Percentiles rank a stretch among this genome's conserved stretches.
phyloP scores from a whole-genome alignment of 768 basidiomycete species.

The Xerocomellus dryophilus region DNA sequence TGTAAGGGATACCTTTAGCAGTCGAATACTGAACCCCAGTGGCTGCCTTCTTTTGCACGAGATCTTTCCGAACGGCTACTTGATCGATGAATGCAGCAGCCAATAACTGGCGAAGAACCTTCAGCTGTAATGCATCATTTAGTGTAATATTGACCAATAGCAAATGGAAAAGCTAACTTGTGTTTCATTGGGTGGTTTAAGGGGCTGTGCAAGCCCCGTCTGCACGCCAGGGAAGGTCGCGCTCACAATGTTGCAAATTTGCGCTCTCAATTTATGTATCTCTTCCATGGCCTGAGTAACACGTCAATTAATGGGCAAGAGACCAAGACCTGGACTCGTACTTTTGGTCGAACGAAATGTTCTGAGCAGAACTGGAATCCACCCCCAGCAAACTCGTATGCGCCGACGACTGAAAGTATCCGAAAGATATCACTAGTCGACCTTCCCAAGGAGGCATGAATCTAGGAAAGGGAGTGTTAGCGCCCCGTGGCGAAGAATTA shows the following conservation, averaged over 20 bases:
- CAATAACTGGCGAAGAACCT: conserved; percentile 83
- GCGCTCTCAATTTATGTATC: conserved; percentile 90
- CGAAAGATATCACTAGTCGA: conserved; percentile 84
- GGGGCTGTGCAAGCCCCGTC: conserved; percentile 56
- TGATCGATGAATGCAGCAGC: conserved; percentile 93
- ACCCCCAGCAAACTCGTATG: conserved; percentile 89
- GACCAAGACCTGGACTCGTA: conserved; percentile 30
- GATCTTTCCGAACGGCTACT: conserved; percentile 87
- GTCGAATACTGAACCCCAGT: conserved; percentile 70
- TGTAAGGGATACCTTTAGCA: conserved; percentile 79
- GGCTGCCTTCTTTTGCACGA: conserved; percentile 55
- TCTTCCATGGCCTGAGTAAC: conserved; percentile 89
- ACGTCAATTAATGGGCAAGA: not conserved
- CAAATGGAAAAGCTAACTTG: conserved; percentile 50
- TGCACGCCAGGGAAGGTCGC: conserved; percentile 69
- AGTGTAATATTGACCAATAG: not conserved
- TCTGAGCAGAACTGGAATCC: conserved; percentile 76
- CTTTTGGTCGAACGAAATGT: conserved; percentile 90
- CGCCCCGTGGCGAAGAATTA: not conserved
- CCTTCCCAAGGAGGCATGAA: conserved; percentile 76
- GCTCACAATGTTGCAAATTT: conserved; percentile 82
- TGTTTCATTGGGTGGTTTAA: conserved; percentile 71
- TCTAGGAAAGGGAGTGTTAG: conserved; percentile 38
- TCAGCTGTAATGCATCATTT: conserved; percentile 55
- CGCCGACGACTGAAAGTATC: conserved; percentile 89